Evolutionary conservation across 495 filamentous ascomycete genomes (phyloP).

Genomic region (Lentithecium fluviatile): DNA sequence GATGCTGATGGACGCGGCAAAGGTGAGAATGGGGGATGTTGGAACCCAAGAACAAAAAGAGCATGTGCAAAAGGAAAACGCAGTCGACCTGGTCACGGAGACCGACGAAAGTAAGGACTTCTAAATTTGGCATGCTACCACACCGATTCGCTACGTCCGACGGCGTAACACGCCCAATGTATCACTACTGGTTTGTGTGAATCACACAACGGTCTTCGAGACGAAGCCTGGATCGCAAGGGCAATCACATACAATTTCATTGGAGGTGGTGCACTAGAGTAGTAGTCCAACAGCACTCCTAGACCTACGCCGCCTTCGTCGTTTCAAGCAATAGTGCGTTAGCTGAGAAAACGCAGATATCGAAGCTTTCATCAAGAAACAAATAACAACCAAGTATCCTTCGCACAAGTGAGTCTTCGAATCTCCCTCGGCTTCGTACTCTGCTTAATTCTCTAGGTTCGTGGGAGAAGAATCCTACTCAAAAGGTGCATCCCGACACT

Average conservation of each 20-base stretch:
- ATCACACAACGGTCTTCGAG: too few relatives aligned
- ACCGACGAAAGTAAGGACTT: conserved; percentile 58
- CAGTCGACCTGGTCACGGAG: conserved; percentile 71
- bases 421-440: not conserved
- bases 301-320: too few relatives aligned
- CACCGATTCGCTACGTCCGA: too few relatives aligned
- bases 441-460: conserved; percentile 50
- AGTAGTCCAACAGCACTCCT: too few relatives aligned
- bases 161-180: too few relatives aligned
- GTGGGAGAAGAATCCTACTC: conserved; percentile 71
- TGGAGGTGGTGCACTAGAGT: too few relatives aligned
- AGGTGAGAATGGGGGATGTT: conserved; percentile 47
- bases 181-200: too few relatives aligned
- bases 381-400: conserved; percentile 58
- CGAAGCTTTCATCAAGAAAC: conserved; percentile 60
- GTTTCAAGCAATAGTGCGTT: not conserved
- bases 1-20: conserved; percentile 55
- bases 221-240: too few relatives aligned
- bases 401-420: conserved; percentile 54
- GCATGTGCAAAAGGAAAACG: conserved; percentile 59
- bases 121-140: too few relatives aligned
- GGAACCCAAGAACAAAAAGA: conserved; percentile 30
- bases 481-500: conserved; percentile 56
- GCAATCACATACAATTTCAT: too few relatives aligned
- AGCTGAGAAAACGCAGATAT: conserved; percentile 52